Conservation (phyloP, 2,329 filamentous ascomycete species). For the Hirsutella thompsonii region DNA sequence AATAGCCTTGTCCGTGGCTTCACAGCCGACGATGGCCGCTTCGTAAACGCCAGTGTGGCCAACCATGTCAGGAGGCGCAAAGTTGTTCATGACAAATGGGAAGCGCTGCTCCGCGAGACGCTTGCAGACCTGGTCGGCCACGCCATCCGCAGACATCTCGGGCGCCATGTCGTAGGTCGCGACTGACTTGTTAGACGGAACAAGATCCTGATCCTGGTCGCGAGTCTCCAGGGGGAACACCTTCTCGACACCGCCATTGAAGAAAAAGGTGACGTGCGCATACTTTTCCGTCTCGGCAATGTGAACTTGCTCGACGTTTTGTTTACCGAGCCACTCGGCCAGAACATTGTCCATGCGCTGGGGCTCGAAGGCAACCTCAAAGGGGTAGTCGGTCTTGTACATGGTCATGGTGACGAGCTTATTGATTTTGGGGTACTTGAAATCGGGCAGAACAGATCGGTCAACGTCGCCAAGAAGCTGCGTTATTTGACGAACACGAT, state of each 20-base stretch:
- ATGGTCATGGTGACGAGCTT: conserved; percentile 89
- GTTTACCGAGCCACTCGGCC: conserved; percentile 87
- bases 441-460: conserved; percentile 79
- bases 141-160: conserved; percentile 86
- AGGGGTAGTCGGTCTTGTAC: conserved; percentile 92
- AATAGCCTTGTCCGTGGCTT: conserved; percentile 87
- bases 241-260: conserved; percentile 98
- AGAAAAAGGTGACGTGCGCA: conserved; percentile 98
- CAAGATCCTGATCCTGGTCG: conserved; percentile 65
- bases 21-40: conserved; percentile 73
- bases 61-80: conserved; percentile 98
- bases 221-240: conserved; percentile 84
- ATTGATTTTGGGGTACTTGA: conserved; percentile 83
- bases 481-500: conserved; percentile 91
- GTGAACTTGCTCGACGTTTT: conserved; percentile 85
- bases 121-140: conserved; percentile 82
- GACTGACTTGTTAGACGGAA: conserved; percentile 80
- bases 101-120: conserved; percentile 74
- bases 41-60: conserved; percentile 97
- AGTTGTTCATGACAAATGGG: conserved; percentile 99
- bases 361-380: conserved; percentile 83
- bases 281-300: conserved; percentile 99
- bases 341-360: conserved; percentile 98
- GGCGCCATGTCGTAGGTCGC: conserved; percentile 91
- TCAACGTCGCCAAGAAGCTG: conserved; percentile 89